Base-by-base conservation (phyloP, 2,329 filamentous ascomycete genomes). In the Xylariaceae sp. region DNA sequence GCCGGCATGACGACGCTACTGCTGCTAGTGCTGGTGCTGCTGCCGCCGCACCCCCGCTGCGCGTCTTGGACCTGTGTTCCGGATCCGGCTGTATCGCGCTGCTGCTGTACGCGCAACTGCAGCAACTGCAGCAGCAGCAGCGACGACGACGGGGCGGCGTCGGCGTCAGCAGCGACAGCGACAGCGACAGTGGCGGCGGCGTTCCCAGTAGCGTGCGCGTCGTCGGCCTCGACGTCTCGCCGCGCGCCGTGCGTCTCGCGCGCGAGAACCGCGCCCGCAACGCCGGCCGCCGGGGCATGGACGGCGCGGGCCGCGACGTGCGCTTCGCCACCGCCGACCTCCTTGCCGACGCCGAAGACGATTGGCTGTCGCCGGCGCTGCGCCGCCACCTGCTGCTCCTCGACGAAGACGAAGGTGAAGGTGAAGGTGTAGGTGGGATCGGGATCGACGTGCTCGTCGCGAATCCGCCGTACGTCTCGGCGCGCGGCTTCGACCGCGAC, bases 391-490 rank as follows among this genome's bases (percentile, higher is more conserved):
- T n/a, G n/a, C n/a, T n/a, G n/a, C n/a, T n/a, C n/a, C 13, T 11
- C 7, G 4, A 23, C 6, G 5, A 9, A 10, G 25, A 44, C 23
- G 3, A 19, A 16, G 9, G 11, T 16, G 14, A 13, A 29, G 16
- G 3, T 19, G 8, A 25, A 5, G 6, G 14, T 7, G 10, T 19
- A n/a, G 16, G 16, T 12, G 28, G 28, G 18, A 23, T 3, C 5
- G 16, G 18, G 7, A 33, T 70, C 56, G 79, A 93, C 41, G 61
- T 96, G 4, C 59, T 98, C 2, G 73, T 92, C 22, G 83, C 83
- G 2, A 98, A 98, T 51, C 92, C 92, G 12, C 92, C 92, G 1
- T 96, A 96, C 55, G 80, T 96, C 32, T 93, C 88, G 2, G 62
- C 67, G 0, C 45, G 54, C 24, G 74, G 72, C 6, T 88, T 84